A percentile compares a stretch with the other conserved stretches of the same genome.
Conservation (phyloP, 345 rosid genomes). For the Carallia brachiata region DNA sequence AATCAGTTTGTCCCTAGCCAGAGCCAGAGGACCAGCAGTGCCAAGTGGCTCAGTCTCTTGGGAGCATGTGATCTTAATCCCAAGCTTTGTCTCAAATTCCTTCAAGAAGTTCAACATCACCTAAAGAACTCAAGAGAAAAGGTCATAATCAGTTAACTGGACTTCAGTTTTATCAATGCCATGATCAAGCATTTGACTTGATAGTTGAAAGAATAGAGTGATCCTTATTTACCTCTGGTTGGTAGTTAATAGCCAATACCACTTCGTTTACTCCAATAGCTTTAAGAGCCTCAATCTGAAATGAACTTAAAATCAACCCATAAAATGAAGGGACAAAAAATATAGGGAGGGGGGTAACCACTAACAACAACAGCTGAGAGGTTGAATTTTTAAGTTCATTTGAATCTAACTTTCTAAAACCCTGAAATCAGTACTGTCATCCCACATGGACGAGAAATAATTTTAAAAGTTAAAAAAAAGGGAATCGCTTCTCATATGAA, state of each 20-base stretch:
- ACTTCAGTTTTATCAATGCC: neutral
- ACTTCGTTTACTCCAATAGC: conserved; percentile 95
- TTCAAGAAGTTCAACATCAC: conserved; percentile 93
- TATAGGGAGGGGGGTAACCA: neutral
- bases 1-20: conserved; percentile 86
- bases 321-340: neutral
- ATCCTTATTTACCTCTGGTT: conserved; percentile 70
- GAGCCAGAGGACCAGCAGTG: conserved; percentile 97
- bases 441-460: neutral
- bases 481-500: neutral
- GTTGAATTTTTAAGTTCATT: neutral
- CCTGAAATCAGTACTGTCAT: neutral
- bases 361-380: neutral
- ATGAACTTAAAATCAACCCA: conserved; percentile 7
- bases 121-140: conserved; percentile 34
- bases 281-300: conserved; percentile 95
- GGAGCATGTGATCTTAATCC: conserved; percentile 88
- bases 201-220: neutral
- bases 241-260: conserved; percentile 95
- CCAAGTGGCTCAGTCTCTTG: conserved; percentile 99
- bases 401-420: neutral
- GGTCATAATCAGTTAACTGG: neutral
- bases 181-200: neutral
- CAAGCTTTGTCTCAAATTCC: conserved; percentile 82
- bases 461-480: neutral